Evolutionary conservation across 2,329 filamentous ascomycete species (phyloP), one percentile per base, ranked within the genome.

Genomic region (Claviceps humidiphila): DNA sequence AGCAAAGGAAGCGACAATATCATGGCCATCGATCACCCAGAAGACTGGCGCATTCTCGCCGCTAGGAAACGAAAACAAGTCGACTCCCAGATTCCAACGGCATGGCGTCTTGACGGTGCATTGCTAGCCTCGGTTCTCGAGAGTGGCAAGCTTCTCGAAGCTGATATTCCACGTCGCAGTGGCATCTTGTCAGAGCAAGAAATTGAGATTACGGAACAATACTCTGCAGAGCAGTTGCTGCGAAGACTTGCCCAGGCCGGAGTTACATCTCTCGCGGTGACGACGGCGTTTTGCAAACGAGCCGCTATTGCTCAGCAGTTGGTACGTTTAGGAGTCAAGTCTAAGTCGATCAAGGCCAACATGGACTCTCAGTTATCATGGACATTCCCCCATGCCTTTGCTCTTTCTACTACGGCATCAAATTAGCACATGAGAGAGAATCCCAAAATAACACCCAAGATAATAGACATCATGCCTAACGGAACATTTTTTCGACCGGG

Each of bases 401-500:
- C 26, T 44, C 6, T 44, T 44, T 45, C 14, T 11, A n/a, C 26
- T 17, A 5, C 24, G 20, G 13, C 13, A 4, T 26, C 13, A 2
- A 16, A 26, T 16, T 13, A 5, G 16, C 14, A 44, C 26, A 11
- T 5, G 7, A 40, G 14, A 11, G 2, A 20, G 22, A 26, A 38
- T 4, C 3, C 9, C 37, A 22, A 38, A 9, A 39, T 40, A 40
- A 47, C 16, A 22, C 8, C 9, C 40, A 26, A 6, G 7, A 13
- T 30, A 41, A 13, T 5, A 62, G 52, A 57, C 57, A 13, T 66
- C 68, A 51, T 70, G 68, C 46, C 55, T 71, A 17, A 71, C 68
- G 0, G 73, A 76, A 54, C 67, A 74, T 0, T 69, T 76, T 47
- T 77, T 78, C 56, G 63, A 69, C 7, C 49, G 56, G 58, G 67